A percentile compares a stretch with the other conserved stretches of the same genome.
Evolutionary conservation across 2,329 filamentous ascomycete species (phyloP).

Genomic region (Helotiales sp.): DNA sequence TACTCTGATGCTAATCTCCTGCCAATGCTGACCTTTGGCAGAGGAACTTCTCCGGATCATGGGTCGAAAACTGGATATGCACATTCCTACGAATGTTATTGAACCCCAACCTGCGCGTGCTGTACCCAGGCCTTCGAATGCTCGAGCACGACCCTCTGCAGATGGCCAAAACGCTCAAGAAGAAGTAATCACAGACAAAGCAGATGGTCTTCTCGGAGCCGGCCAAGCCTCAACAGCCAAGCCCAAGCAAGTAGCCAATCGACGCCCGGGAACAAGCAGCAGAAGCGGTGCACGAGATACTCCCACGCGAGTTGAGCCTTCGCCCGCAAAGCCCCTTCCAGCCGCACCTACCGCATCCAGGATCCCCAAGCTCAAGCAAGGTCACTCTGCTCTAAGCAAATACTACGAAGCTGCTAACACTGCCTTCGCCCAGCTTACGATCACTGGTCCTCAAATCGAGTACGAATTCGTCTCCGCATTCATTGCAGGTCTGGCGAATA

Average conservation of each 20-base stretch:
- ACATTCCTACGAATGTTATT: not conserved
- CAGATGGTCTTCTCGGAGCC: not conserved
- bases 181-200: not conserved
- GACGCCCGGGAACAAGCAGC: slow-evolving; percentile 2
- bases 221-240: not conserved
- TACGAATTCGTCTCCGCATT: slow-evolving; percentile 23
- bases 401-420: slow-evolving; percentile 7
- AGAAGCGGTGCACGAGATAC: not conserved
- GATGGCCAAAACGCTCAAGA: not conserved
- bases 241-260: not conserved
- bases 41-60: not conserved
- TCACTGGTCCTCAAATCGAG: slow-evolving; percentile 9
- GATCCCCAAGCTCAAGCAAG: slow-evolving; percentile 5
- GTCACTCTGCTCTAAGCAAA: not conserved
- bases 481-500: slow-evolving; percentile 19
- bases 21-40: not conserved
- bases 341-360: not conserved
- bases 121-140: not conserved
- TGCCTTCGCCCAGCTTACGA: not conserved
- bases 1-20: not conserved
- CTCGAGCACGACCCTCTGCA: not conserved
- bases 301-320: not conserved
- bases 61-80: not conserved
- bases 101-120: not conserved
- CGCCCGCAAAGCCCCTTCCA: not conserved